Conservation (phyloP, 495 filamentous ascomycete species). For the Hypoxylon cercidicola region DNA sequence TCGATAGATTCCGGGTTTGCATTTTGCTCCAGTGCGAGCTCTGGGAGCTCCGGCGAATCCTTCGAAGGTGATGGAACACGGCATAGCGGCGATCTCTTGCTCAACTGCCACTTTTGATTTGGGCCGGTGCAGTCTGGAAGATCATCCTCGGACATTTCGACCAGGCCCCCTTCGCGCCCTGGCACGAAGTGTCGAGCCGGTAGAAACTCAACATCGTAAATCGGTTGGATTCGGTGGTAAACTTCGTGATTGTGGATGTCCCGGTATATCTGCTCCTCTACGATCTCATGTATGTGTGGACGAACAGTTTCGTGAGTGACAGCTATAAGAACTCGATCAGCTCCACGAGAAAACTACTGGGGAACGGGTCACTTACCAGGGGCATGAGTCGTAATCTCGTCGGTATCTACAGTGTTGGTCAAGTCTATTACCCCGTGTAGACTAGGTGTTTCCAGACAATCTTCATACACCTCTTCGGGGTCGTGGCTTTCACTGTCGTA, state of each 20-base stretch:
- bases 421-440: neutral
- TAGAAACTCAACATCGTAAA: constrained; percentile 58
- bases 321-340: constrained; percentile 47
- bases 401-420: constrained; percentile 14
- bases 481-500: neutral
- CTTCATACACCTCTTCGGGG: neutral
- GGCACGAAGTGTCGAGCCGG: constrained; percentile 40
- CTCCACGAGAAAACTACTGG: neutral
- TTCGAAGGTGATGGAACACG: neutral
- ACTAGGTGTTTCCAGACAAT: neutral
- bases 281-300: constrained; percentile 56
- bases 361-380: constrained; percentile 35
- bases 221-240: constrained; percentile 62
- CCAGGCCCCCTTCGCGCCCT: neutral
- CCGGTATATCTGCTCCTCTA: constrained; percentile 61
- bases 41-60: neutral
- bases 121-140: constrained; percentile 14
- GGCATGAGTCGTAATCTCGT: constrained; percentile 42
- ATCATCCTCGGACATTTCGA: constrained; percentile 11
- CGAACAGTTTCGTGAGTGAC: constrained; percentile 65
- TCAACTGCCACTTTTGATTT: constrained; percentile 18
- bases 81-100: neutral
- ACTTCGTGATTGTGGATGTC: constrained; percentile 67
- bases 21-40: neutral
- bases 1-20: neutral